Base-by-base conservation (phyloP, 108 stramenopile genomes). In the Nitzschia sp. region DNA sequence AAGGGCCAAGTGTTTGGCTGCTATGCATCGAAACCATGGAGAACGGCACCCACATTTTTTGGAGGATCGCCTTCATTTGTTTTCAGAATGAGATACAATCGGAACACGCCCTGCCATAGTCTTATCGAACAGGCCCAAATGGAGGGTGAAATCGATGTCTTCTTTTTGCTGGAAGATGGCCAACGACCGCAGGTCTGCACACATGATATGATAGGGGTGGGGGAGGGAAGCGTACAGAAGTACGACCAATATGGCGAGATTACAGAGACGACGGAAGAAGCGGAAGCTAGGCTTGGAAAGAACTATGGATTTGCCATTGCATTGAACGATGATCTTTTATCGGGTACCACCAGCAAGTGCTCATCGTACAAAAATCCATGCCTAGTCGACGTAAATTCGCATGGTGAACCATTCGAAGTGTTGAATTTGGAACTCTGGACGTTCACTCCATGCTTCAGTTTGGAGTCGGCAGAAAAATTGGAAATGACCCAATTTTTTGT, bases 1-100 rank as follows among this genome's bases (percentile, higher is more conserved):
- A 77, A 83, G 8, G 92, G 92, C 16, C 76, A 93, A 63, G 91
- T 93, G 2, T 88, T 93, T 83, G 91, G 91, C 32, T 78, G 60
- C 28, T 93, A 86, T 66, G 86, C 84, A 4, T 79, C 84, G 0
- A 55, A 67, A 0, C 62, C 80, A 8, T 91, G 90, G 90, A 66
- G 82, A 19, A 85, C 71, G 41, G 72, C 78, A 70, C 79, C 66
- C 66, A 71, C 71, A 17, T 88, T 85, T 47, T 91, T 71, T 52
- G 90, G 90, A 28, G 83, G 73, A n/a, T 82, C 31, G 23, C 67
- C 68, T 25, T 79, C 84, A 13, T 87, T 88, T 71, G 66, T 91
- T 2, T 91, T 87, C 85, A 69, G 78, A 47, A 91, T 91, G 90
- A 68, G 87, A 41, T 73, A 66, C 73, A 84, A 61, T 74, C 82